Conservation (phyloP, 352 stramenopile species). For the Pythium diclinum region DNA sequence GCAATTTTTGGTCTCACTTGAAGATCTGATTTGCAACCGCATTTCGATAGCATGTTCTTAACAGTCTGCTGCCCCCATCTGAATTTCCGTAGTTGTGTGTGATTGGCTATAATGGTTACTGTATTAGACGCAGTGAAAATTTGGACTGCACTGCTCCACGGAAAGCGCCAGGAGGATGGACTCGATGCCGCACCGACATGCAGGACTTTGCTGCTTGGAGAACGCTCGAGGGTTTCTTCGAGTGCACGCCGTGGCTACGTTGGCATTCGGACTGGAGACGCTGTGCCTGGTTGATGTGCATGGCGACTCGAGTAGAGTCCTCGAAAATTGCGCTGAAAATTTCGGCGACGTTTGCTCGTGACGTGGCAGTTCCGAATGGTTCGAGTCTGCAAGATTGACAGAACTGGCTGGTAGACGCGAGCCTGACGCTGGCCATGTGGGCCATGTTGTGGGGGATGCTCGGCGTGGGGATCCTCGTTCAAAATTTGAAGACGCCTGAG, state of each 20-base stretch:
- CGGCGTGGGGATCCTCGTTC: neutral
- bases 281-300: neutral
- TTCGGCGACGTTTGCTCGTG: neutral
- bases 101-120: constrained; percentile 10
- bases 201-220: neutral
- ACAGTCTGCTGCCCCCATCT: constrained; percentile 14
- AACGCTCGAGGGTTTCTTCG: neutral
- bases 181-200: neutral
- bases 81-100: neutral
- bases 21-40: neutral
- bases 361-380: neutral
- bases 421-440: too few species aligned
- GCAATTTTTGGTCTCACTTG: neutral
- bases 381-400: neutral
- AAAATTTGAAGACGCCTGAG: neutral
- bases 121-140: constrained; percentile 5
- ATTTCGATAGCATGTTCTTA: constrained; percentile 5
- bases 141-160: neutral
- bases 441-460: neutral
- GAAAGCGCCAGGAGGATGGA: neutral
- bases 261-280: neutral
- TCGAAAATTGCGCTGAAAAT: neutral
- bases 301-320: neutral
- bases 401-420: neutral
- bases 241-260: neutral